Base-by-base conservation (phyloP, 306 rosid species). In the Casuarina glauca region DNA sequence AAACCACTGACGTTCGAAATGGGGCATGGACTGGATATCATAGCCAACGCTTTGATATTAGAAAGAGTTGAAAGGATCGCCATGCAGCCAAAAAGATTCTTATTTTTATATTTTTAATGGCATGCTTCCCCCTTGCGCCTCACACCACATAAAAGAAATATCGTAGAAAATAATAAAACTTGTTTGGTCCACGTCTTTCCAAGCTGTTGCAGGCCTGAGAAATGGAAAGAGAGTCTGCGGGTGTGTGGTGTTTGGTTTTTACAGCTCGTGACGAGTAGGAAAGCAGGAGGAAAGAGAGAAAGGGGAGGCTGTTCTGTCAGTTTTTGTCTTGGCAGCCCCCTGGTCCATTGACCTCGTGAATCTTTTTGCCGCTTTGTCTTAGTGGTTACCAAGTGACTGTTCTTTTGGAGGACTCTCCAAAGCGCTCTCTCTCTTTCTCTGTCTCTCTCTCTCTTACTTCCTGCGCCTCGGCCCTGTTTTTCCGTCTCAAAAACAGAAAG, bases 181-280 rank as follows among this genome's bases (percentile, higher is more conserved):
- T 44, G 81, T 76, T 73, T 87, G 91, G 92, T 82, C 76, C 87
- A 63, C 76, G 85, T 75, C 81, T 62, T 26, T 79, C 84, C 87
- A 74, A 82, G 86, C 80, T 84, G 90, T 85, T 77, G 68, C 63
- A 20, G 55, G 75, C 80, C 73, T 19, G 57, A n/a, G 64, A 48
- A 32, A 41, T 48, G 26, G 42, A 52, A 26, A 69, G 43, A 49
- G 70, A 45, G 57, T 42, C 60, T 67, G 68, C 74, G 60, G 53
- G 74, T 26, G 57, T 55, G 16, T 32, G 6, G 4, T 11, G 54
- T 69, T 77, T 78, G 85, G 84, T 87, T 83, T 26, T 82, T 68
- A 79, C 87, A 83, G 86, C 96, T 85, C 98, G 96, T 95, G 97
- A 91, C 76, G 90, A 20, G 49, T 5, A 41, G 45, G 41, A 50